Conservation (phyloP, 2,329 filamentous ascomycete genomes). For the Sporothrix sp. region DNA sequence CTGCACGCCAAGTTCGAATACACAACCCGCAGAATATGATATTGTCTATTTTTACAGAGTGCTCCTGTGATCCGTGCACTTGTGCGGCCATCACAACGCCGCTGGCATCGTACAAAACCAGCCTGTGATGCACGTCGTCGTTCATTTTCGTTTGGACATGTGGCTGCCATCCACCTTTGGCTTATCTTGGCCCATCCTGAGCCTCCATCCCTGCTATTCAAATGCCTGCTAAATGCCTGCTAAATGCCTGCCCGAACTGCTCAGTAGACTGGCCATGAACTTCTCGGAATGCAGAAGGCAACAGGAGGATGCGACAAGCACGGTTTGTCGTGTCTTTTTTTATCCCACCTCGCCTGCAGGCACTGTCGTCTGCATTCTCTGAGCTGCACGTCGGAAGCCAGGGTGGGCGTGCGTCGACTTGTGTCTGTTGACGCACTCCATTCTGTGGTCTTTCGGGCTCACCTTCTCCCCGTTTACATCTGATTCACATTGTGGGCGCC, state of each 20-base stretch:
- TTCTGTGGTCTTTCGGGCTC: too few relatives aligned
- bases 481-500: neutral
- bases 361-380: neutral
- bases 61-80: neutral
- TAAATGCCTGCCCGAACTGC: neutral
- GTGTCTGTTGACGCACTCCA: neutral
- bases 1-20: neutral
- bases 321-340: neutral
- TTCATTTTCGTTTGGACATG: neutral
- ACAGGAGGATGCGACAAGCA: neutral
- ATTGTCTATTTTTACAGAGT: constrained; percentile 1
- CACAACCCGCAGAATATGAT: neutral
- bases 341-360: neutral
- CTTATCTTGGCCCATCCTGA: too few relatives aligned
- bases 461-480: neutral
- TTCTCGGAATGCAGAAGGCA: neutral
- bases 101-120: neutral
- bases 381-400: neutral
- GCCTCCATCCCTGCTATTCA: neutral
- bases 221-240: too few relatives aligned
- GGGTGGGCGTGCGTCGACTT: too few relatives aligned
- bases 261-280: neutral
- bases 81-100: neutral
- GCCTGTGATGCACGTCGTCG: neutral
- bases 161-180: neutral